phyloP scores from a whole-genome alignment of 495 filamentous ascomycete genomes.

The Niebla homalea region DNA sequence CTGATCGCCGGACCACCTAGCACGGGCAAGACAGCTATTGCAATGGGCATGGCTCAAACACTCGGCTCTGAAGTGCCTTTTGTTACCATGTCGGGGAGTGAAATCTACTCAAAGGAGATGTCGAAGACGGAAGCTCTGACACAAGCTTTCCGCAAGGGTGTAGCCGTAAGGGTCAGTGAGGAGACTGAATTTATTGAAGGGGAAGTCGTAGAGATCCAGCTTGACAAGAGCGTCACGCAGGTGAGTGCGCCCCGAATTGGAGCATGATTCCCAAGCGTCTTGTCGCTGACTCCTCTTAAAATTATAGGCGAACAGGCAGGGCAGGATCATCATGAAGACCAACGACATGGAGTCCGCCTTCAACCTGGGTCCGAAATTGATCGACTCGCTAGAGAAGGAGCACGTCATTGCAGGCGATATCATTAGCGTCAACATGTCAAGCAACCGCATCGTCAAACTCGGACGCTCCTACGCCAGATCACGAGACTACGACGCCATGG shows the following conservation, averaged over 20 bases:
- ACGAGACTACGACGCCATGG: conserved; percentile 98
- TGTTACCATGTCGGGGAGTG: conserved; percentile 84
- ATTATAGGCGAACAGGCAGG: conserved; percentile 72
- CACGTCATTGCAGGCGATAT: conserved; percentile 97
- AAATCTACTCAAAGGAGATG: conserved; percentile 98
- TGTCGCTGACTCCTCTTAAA: neutral
- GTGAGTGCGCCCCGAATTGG: conserved; percentile 27
- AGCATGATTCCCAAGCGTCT: neutral
- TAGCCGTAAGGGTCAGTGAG: conserved; percentile 92
- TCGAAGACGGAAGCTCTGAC: conserved; percentile 96
- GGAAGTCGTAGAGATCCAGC: conserved; percentile 98
- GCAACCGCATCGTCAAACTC: conserved; percentile 92
- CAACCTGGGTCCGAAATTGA: conserved; percentile 99
- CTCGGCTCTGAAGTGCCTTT: conserved; percentile 90
- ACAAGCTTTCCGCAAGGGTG: conserved; percentile 93
- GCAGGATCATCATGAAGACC: conserved; percentile 98
- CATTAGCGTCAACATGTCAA: conserved; percentile 95
- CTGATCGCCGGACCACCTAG: conserved; percentile 94
- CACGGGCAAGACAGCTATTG: conserved; percentile 96
- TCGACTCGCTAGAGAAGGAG: conserved; percentile 97
- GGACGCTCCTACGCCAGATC: conserved; percentile 86
- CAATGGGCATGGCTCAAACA: conserved; percentile 97
- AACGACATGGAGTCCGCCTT: conserved; percentile 99
- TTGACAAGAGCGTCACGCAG: conserved; percentile 91
- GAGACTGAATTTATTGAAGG: conserved; percentile 99